Conservation (phyloP, 1,284 basidiomycete species). For the Mrakiaceae sp. region DNA sequence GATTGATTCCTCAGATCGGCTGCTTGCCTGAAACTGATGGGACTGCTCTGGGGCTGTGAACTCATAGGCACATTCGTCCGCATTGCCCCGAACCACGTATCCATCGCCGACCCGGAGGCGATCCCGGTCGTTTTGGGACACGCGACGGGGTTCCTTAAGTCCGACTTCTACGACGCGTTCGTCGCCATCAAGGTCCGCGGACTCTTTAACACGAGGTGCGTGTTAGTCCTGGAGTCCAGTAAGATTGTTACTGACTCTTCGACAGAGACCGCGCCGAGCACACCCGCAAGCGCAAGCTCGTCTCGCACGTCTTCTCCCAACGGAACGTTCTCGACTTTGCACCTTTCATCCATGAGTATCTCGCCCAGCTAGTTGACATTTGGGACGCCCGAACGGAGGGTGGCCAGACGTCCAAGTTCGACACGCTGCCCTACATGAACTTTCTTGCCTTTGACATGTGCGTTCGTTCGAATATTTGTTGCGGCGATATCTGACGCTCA, state of each 20-base stretch:
- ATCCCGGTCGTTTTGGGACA: conserved; percentile 59
- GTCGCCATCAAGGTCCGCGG: conserved; percentile 51
- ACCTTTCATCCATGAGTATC: conserved; percentile 60
- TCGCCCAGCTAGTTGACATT: conserved; percentile 52
- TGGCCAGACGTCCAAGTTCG: conserved; percentile 46
- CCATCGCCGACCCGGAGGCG: conserved; percentile 66
- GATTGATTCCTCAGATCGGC: background rate
- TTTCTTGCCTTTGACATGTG: conserved; percentile 75
- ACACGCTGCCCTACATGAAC: conserved; percentile 46
- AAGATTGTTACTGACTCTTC: conserved; percentile 44
- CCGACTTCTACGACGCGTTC: conserved; percentile 64
- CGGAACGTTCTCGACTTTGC: conserved; percentile 55
- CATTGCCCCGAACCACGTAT: conserved; percentile 75
- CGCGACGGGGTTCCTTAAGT: conserved; percentile 65
- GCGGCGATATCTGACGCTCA: background rate
- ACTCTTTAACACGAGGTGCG: conserved; percentile 25
- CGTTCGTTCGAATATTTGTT: conserved; percentile 51
- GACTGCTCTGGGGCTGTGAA: conserved; percentile 10
- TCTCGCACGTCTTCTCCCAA: conserved; percentile 72
- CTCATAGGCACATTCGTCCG: conserved; percentile 61
- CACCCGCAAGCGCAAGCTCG: conserved; percentile 76
- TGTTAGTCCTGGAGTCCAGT: background rate
- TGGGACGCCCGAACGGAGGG: conserved; percentile 48
- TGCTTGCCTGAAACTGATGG: background rate
- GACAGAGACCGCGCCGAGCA: conserved; percentile 75